These are phyloP conservation scores for Diaporthe amygdali DNA, from an alignment of 2,329 filamentous ascomycete species.

Conservation along the genomic window DNA sequence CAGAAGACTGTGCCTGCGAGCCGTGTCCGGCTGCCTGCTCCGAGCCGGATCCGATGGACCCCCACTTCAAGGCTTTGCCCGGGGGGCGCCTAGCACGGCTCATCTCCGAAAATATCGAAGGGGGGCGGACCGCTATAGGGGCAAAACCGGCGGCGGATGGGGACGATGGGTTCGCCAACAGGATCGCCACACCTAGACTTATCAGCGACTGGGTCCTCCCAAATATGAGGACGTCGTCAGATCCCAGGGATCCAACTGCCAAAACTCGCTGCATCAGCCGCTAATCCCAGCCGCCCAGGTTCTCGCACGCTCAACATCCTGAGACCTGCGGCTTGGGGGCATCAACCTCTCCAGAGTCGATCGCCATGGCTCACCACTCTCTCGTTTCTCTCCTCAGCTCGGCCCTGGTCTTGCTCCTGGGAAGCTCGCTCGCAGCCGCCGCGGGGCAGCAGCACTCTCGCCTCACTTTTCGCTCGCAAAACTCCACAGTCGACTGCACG, in stretches of 20 bases:
- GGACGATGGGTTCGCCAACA: background rate
- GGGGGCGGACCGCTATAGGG: background rate
- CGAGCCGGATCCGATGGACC: background rate
- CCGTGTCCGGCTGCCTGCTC: background rate
- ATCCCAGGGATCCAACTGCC: background rate
- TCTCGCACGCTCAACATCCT: background rate
- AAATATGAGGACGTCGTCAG: background rate
- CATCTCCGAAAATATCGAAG: constrained; percentile 7
- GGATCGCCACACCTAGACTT: background rate
- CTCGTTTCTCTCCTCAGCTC: constrained; percentile 7
- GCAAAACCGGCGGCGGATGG: background rate
- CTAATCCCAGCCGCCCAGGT: background rate
- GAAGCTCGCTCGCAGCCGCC: background rate
- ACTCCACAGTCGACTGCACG: constrained; percentile 16
- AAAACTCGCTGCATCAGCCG: background rate
- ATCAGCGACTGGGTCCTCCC: background rate
- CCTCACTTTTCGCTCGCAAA: background rate
- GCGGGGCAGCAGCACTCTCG: background rate
- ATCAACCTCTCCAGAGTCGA: background rate
- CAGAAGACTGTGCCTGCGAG: background rate
- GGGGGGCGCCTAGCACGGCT: constrained; percentile 2
- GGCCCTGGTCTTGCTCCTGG: constrained; percentile 2
- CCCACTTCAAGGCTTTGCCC: background rate
- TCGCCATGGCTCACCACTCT: background rate
- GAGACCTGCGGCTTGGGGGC: background rate